Evolutionary conservation across 768 basidiomycete species (phyloP).

Genomic region (Pisolithus microcarpus): DNA sequence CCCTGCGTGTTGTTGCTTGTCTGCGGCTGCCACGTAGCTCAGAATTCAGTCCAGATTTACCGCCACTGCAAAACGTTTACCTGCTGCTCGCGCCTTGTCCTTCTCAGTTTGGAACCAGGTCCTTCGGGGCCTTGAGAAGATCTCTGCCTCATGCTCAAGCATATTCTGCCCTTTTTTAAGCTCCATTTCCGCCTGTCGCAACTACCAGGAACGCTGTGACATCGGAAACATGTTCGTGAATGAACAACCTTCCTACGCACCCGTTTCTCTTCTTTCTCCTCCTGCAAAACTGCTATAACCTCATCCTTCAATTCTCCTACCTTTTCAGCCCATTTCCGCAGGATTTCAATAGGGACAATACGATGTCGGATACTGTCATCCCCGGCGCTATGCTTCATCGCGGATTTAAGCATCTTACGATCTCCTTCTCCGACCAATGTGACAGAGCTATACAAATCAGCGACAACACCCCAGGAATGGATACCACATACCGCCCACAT

Average conservation of each 20-base stretch:
- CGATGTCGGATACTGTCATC: constrained; percentile 85
- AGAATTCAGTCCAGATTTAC: constrained; percentile 1
- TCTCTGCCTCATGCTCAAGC: constrained; percentile 88
- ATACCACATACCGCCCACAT: constrained; percentile 68
- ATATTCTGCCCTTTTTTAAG: constrained; percentile 91
- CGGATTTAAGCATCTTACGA: constrained; percentile 92
- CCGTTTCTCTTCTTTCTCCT: constrained; percentile 95
- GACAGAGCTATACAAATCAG: constrained; percentile 56
- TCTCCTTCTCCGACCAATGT: constrained; percentile 95
- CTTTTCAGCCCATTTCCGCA: constrained; percentile 63
- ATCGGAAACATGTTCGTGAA: constrained; percentile 6
- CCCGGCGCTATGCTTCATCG: constrained; percentile 78
- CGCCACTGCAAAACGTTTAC: constrained; percentile 32
- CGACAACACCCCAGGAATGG: background rate
- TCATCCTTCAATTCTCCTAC: constrained; percentile 69
- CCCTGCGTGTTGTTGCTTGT: constrained; percentile 66
- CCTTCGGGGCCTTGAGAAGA: constrained; percentile 85
- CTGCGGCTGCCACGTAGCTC: constrained; percentile 43
- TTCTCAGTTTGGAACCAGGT: constrained; percentile 97
- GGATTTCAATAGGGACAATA: constrained; percentile 69
- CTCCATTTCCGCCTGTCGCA: constrained; percentile 93
- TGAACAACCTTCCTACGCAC: constrained; percentile 33
- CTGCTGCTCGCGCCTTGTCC: constrained; percentile 76
- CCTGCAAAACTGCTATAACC: constrained; percentile 69
- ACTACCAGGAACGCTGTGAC: constrained; percentile 32